Evolutionary conservation across 225 moss, liverwort and hornwort genomes (phyloP).

Genomic region (Antitrichia curtipendula): DNA sequence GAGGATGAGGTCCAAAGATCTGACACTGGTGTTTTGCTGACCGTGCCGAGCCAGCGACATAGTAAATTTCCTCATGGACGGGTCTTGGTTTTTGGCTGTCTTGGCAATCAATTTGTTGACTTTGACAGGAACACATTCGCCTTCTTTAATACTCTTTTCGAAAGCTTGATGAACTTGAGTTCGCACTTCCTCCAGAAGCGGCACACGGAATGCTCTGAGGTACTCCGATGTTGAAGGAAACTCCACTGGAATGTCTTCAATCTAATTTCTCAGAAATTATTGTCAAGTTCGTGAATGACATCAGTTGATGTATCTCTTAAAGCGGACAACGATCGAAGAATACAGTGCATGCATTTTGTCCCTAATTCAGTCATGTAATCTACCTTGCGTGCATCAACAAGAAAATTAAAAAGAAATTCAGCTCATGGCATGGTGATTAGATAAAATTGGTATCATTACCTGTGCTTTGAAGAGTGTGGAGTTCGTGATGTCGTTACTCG

Average conservation of each 20-base stretch:
- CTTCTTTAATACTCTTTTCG: not conserved
- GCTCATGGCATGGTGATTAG: not conserved
- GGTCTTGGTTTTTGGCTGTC: not conserved
- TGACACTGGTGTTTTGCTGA: not conserved
- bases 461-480: not conserved
- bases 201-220: conserved; percentile 5
- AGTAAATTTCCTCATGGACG: not conserved
- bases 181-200: conserved; percentile 20
- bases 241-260: conserved; percentile 1
- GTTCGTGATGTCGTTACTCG: not conserved
- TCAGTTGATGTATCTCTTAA: not conserved
- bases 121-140: not conserved
- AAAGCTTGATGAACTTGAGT: conserved; percentile 1
- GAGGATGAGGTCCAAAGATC: not conserved
- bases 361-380: not conserved
- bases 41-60: not conserved
- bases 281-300: not conserved
- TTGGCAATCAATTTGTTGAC: not conserved
- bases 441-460: not conserved
- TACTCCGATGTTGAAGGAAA: conserved; percentile 10
- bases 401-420: not conserved
- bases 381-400: not conserved
- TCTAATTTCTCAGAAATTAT: not conserved
- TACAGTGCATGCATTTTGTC: not conserved
- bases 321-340: not conserved